Base-by-base conservation (phyloP, 2,329 filamentous ascomycete species). In the Paecilomyces niveus region DNA sequence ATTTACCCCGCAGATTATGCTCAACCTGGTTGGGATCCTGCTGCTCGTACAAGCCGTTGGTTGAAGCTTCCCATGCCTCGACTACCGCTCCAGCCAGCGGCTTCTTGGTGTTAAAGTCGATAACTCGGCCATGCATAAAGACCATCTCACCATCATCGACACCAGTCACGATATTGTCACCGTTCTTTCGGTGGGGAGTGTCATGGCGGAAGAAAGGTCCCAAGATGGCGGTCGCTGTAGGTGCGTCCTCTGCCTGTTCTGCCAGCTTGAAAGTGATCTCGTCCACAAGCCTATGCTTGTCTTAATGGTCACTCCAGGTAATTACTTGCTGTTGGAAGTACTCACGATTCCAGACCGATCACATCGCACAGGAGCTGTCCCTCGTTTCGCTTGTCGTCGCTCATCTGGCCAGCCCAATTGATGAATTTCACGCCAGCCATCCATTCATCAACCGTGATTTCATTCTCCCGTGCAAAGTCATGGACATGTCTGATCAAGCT, bases 141-240 rank as follows among this genome's bases (percentile, higher is more conserved):
- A 82, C 80, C 29, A 85, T 75, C 61, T 88, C 75, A 26, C 78
- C 82, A 58, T 80, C 75, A 3, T 76, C 66, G 3, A 79, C 74
- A 29, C 68, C 70, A 5, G 82, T 81, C 62, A 77, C 75, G 62
- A 94, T 90, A 65, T 79, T 86, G 53, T 80, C 83, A 54, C 89
- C 90, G 68, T 89, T 89, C n/a, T 84, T 75, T 53, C 87, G 82
- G 59, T 82, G 76, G 4, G 90, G 90, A 0, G 90, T 85, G 64
- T 92, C 82, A 51, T 85, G 81, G 5, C 89, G 83, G 84, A 89
- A 95, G 77, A 96, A 96, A 1, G 91, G 91, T 0, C 91, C 91
- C 0, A 96, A 82, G 63, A 96, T 91, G 49, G 90, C 86, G 3
- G 89, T 89, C 1, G 89, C 84, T 4, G 90, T 94, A 10, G 85